phyloP scores from a whole-genome alignment of 768 basidiomycete species.

The Paxillus involutus region DNA sequence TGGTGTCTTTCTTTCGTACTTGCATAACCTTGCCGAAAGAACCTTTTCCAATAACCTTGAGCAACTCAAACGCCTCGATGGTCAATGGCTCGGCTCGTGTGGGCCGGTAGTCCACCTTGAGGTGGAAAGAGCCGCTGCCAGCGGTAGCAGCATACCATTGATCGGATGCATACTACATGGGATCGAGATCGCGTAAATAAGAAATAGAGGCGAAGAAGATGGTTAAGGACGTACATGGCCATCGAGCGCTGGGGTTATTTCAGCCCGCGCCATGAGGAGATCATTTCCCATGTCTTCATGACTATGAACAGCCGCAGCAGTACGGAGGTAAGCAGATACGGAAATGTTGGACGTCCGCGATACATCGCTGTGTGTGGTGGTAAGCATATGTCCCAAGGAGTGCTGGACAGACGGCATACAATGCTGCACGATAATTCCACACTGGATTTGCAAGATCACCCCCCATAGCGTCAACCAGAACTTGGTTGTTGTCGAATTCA shows the following conservation, averaged over 20 bases:
- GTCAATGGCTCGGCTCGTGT: conserved; percentile 79
- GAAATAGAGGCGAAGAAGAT: neutral
- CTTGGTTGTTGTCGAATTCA: conserved; percentile 97
- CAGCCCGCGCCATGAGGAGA: conserved; percentile 88
- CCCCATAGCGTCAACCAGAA: conserved; percentile 92
- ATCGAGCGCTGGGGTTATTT: conserved; percentile 83
- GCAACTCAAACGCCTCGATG: conserved; percentile 95
- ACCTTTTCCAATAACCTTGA: conserved; percentile 98
- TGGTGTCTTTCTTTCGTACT: conserved; percentile 97
- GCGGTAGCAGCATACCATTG: conserved; percentile 87
- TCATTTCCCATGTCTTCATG: conserved; percentile 98
- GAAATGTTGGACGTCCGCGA: conserved; percentile 91
- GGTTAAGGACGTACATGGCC: conserved; percentile 53
- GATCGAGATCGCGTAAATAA: conserved; percentile 10
- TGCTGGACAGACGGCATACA: conserved; percentile 54
- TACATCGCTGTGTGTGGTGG: conserved; percentile 71
- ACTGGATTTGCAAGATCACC: conserved; percentile 89
- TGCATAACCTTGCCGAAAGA: conserved; percentile 99
- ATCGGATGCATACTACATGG: conserved; percentile 72
- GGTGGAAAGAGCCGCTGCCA: conserved; percentile 89
- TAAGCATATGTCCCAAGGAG: neutral
- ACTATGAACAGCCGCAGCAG: conserved; percentile 65
- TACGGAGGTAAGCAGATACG: conserved; percentile 89
- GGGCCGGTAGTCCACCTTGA: conserved; percentile 94
- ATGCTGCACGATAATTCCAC: conserved; percentile 96